phyloP scores from a whole-genome alignment of 164 flowering plant genomes.

The Vitis amurensis region DNA sequence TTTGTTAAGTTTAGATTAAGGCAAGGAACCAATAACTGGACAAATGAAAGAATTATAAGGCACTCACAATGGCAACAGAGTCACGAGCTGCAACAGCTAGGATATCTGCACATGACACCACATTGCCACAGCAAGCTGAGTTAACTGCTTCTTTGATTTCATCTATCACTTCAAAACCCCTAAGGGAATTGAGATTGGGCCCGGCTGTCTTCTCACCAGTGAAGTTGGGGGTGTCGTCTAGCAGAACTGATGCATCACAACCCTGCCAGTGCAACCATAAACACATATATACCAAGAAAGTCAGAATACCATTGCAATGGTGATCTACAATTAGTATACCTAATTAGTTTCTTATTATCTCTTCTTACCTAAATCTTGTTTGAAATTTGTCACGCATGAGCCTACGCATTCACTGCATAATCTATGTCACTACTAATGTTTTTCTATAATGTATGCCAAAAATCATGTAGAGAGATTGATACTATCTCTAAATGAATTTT shows the following conservation, averaged over 20 bases:
- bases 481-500: no score
- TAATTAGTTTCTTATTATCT: no score
- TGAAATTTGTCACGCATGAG: no score
- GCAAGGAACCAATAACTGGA: no score
- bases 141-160: constrained; percentile 39
- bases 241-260: constrained; percentile 58
- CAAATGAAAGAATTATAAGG: neutral
- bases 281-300: neutral
- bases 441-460: no score
- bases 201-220: constrained; percentile 42
- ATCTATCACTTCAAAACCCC: constrained; percentile 50
- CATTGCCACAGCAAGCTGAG: constrained; percentile 24
- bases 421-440: no score
- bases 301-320: no score
- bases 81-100: constrained; percentile 49
- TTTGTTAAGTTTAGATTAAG: no score
- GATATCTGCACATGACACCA: constrained; percentile 60
- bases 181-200: constrained; percentile 31
- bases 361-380: no score
- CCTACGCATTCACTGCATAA: no score
- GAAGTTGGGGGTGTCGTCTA: constrained; percentile 35
- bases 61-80: constrained; percentile 23
- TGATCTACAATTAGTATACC: constrained; percentile 2
- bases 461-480: no score
- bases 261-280: constrained; percentile 34